These are phyloP conservation scores for Pilaira anomala DNA, from an alignment of 192 early-diverging fungal genomes.

Conservation along the genomic window DNA sequence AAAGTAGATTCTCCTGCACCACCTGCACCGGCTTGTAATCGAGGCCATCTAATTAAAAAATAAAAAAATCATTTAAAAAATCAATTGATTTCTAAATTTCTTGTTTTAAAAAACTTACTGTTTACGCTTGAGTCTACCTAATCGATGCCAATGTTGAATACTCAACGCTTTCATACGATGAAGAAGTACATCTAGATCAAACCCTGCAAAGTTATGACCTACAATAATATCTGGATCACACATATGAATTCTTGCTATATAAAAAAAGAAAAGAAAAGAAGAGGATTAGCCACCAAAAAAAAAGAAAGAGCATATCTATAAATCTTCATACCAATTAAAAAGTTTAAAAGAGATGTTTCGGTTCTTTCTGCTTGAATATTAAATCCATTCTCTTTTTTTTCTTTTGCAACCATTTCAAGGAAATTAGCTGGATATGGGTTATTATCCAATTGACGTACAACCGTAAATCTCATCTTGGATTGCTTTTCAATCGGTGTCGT, in stretches of 20 bases:
- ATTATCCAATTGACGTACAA: conserved; percentile 70
- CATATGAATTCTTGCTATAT: conserved; percentile 62
- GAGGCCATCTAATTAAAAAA: conserved; percentile 65
- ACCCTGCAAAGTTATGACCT: conserved; percentile 96
- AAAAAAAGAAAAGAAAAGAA: not conserved
- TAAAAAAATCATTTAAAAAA: not conserved
- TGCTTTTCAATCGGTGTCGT: conserved; percentile 42
- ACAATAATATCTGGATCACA: conserved; percentile 92
- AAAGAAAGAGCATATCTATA: not conserved
- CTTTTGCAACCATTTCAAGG: conserved; percentile 45
- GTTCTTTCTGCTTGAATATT: conserved; percentile 59
- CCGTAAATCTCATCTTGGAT: conserved; percentile 54
- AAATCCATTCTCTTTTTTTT: conserved; percentile 31
- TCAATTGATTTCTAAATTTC: not conserved
- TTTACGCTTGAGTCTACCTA: conserved; percentile 82
- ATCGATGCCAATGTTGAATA: conserved; percentile 76
- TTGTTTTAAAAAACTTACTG: conserved; percentile 40
- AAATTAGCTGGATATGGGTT: conserved; percentile 84
- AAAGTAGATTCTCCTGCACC: conserved; percentile 76
- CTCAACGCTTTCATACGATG: conserved; percentile 88
- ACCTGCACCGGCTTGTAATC: conserved; percentile 75
- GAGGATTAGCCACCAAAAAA: too few relatives aligned
- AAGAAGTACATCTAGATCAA: conserved; percentile 89
- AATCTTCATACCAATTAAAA: conserved; percentile 56
- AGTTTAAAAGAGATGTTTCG: conserved; percentile 79